Percentiles rank a stretch among this genome's conserved stretches.
Conservation (phyloP, 2,329 filamentous ascomycete species). For the Diplodia seriata region DNA sequence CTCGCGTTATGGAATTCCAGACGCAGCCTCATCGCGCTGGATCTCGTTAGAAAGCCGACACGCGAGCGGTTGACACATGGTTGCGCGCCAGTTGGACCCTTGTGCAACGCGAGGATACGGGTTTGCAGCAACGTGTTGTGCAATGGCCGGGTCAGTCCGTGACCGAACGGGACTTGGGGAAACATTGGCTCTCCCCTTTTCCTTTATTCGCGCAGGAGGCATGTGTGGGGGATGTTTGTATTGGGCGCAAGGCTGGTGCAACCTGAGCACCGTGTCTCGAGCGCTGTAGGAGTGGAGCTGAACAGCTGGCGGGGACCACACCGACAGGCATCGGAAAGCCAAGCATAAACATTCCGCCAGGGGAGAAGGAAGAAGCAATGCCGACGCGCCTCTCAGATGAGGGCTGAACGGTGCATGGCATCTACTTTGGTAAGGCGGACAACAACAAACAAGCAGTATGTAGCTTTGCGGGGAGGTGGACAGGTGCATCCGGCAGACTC, state of each 20-base stretch:
- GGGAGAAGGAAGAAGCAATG: too few species aligned
- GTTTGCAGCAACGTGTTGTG: background rate
- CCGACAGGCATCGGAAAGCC: background rate
- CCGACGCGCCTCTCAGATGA: too few species aligned
- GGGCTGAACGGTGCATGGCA: background rate
- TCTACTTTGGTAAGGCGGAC: background rate
- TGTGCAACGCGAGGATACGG: constrained; percentile 17
- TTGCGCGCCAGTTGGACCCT: constrained; percentile 27
- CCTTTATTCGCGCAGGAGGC: background rate
- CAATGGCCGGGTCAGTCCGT: background rate
- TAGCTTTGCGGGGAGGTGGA: background rate
- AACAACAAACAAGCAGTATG: background rate
- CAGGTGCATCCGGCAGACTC: background rate
- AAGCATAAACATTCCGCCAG: background rate
- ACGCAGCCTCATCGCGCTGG: background rate
- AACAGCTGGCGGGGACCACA: constrained; percentile 16
- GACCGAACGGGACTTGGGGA: background rate
- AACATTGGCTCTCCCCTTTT: too few species aligned
- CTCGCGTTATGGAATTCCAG: background rate
- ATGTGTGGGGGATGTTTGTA: background rate
- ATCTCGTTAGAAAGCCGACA: background rate
- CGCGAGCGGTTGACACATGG: constrained; percentile 1
- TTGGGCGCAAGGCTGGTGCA: background rate
- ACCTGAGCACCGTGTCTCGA: constrained; percentile 8
- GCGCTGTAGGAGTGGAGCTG: constrained; percentile 11